Evolutionary conservation across 2,329 filamentous ascomycete species (phyloP), one percentile per base, ranked within the genome.

Genomic region (Stenocarpella maydis): DNA sequence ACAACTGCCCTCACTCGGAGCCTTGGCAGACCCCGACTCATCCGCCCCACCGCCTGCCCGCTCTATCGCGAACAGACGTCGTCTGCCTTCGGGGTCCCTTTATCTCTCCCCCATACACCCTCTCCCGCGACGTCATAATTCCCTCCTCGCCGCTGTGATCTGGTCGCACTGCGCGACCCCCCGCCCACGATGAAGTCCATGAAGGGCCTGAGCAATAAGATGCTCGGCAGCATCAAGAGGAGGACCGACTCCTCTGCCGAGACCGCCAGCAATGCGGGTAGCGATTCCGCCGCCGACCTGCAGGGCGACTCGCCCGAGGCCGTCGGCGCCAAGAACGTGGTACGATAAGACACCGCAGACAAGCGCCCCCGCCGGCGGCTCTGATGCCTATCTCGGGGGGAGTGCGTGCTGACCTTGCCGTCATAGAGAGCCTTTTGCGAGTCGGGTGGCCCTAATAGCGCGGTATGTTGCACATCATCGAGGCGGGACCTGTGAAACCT

Each of bases 361-460:
- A 7, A 37, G 34, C 5, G 34, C 34, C 68, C 41, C n/a, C 53
- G 41, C 52, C 8, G 43, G 31, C 68, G 47, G 68, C 63, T 39
- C 14, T 17, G 31, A 31, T 41, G 61, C 53, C 47, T 63, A 28
- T 45, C 61, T 52, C 47, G 64, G 64, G 60, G 64, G 60, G 37
- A 37, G 9, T 34, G 45, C 9, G 63, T 67, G 64, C 76, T 74
- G 53, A 74, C 72, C 63, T 26, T 73, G 60, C 39, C 41, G 50
- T 45, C 39, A 71, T 77, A 95, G 92, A 92, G 86, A 84, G 86
- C 89, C 53, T 97, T 97, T 78, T 97, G 93, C 84, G 91, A 95
- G 81, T 91, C 92, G 61, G 89, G 88, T 72, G 85, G 87, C 65
- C 83, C 87, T 69, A 86, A 87, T 76, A 82, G 84, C 73, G 80